These are phyloP conservation scores for Daldinia eschscholtzii DNA, from an alignment of 2,329 filamentous ascomycete genomes.

Conservation along the genomic window DNA sequence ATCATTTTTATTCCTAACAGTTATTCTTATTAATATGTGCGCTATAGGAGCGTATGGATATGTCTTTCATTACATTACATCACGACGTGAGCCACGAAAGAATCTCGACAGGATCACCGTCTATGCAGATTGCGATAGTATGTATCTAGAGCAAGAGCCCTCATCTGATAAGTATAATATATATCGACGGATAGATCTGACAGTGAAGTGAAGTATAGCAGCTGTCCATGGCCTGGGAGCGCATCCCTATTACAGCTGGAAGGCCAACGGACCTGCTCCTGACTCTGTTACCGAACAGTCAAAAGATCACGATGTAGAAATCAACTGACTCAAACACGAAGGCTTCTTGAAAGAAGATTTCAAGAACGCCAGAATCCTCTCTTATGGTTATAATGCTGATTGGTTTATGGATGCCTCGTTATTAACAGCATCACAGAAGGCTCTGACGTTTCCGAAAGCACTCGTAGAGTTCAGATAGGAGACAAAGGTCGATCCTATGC, in stretches of 20 bases:
- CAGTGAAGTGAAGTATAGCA: background rate
- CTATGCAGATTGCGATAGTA: background rate
- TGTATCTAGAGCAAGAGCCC: background rate
- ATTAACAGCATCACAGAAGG: conserved; percentile 3
- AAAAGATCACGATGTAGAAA: background rate
- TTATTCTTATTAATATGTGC: background rate
- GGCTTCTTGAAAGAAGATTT: conserved; percentile 7
- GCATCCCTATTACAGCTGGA: conserved; percentile 9
- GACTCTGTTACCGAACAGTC: background rate
- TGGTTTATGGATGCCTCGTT: conserved; percentile 3
- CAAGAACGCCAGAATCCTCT: conserved; percentile 1
- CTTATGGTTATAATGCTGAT: conserved; percentile 7
- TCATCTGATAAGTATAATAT: background rate
- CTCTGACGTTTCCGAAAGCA: background rate
- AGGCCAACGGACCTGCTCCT: background rate
- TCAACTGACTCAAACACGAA: conserved; percentile 4
- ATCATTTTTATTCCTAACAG: background rate
- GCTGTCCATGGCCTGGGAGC: conserved; percentile 4
- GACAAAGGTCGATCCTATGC: background rate
- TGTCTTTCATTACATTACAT: background rate
- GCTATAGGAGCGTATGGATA: background rate
- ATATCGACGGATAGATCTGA: background rate
- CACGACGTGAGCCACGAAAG: background rate
- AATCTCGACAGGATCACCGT: background rate
- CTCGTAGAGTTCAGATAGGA: background rate